Base-by-base conservation (phyloP, 306 rosid genomes). In the Lathyrus aphaca region DNA sequence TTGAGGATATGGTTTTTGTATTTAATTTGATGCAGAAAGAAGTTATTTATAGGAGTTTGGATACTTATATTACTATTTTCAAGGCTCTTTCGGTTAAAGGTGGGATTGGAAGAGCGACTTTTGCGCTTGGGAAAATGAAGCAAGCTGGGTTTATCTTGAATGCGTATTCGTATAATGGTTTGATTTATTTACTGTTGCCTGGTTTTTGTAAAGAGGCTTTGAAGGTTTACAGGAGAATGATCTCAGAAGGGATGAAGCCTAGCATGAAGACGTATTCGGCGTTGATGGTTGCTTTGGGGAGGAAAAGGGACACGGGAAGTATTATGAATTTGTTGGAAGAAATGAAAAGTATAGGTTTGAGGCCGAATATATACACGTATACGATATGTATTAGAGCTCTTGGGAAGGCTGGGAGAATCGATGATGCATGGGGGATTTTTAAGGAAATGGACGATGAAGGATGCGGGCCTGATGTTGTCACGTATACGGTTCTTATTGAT, bases 261-360 rank as follows among this genome's bases (percentile, higher is more conserved):
- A 94, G 98, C 78, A 71, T 94, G 82, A 94, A 94, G 88, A 87
- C 96, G 5, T 94, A 90, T 83, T 90, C 98, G 1, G 97, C 92
- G 1, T 85, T 94, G 49, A 90, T 90, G 98, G 97, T 87, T 57
- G 96, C 96, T 15, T 37, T 84, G 64, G 97, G 98, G 25, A 90
- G 78, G 88, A 88, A 90, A 82, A 85, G 92, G 89, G 96, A 94
- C 69, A 79, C 84, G 12, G 71, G 79, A 64, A 80, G 81, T n/a
- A 84, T 94, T 51, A 85, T 90, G 96, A 74, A 65, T 59, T 76
- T 94, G 71, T 73, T 94, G 53, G 85, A 81, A 59, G 97, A 94
- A 85, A 90, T 94, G 98, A 83, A 84, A 67, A 73, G 57, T 56
- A 77, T 94, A 84, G 98, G 97, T 35, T 75, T 90, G 84, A 86